Conservation (phyloP, 495 filamentous ascomycete genomes). For the Lineolata rhizophorae region DNA sequence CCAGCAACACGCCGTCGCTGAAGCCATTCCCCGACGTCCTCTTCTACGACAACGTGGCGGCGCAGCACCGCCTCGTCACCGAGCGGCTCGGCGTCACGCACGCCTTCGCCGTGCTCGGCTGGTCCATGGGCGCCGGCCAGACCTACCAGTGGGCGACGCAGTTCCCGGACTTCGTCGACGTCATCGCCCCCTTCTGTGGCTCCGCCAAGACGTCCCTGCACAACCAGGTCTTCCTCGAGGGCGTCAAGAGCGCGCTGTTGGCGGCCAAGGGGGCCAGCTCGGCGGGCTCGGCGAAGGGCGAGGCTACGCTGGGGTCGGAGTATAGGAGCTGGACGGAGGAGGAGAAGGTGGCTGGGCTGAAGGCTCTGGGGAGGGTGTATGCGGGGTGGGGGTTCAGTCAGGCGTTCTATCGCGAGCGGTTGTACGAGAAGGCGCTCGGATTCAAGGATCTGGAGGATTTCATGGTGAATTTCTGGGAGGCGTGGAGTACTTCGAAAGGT, state of each 20-base stretch:
- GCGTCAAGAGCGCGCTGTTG: slow-evolving; percentile 43
- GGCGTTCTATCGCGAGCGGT: slow-evolving; percentile 44
- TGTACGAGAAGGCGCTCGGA: slow-evolving; percentile 36
- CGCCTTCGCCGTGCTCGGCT: slow-evolving; percentile 39
- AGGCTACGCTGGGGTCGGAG: slow-evolving; percentile 17
- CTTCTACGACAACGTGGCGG: slow-evolving; percentile 48
- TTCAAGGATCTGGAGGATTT: slow-evolving; percentile 46
- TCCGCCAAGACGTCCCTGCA: slow-evolving; percentile 44
- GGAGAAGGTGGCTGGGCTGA: slow-evolving; percentile 38
- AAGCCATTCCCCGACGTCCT: slow-evolving; percentile 35
- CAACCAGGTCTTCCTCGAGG: slow-evolving; percentile 53
- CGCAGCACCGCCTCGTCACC: slow-evolving; percentile 42
- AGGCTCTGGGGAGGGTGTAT: slow-evolving; percentile 49
- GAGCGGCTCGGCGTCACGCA: slow-evolving; percentile 39
- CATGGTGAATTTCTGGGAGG: slow-evolving; percentile 50
- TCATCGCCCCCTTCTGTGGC: slow-evolving; percentile 45
- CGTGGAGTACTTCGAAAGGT: slow-evolving; percentile 45
- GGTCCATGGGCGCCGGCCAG: slow-evolving; percentile 51
- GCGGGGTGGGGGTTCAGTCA: slow-evolving; percentile 60
- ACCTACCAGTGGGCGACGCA: slow-evolving; percentile 50
- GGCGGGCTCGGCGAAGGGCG: slow-evolving; percentile 25
- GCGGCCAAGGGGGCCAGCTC: slow-evolving; percentile 34
- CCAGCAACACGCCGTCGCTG: slow-evolving; percentile 34
- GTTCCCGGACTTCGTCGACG: slow-evolving; percentile 47
- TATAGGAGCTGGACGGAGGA: slow-evolving; percentile 30